Evolutionary conservation across 345 rosid genomes (phyloP), one percentile per base, ranked within the genome.

Genomic region (Linum lewisii): DNA sequence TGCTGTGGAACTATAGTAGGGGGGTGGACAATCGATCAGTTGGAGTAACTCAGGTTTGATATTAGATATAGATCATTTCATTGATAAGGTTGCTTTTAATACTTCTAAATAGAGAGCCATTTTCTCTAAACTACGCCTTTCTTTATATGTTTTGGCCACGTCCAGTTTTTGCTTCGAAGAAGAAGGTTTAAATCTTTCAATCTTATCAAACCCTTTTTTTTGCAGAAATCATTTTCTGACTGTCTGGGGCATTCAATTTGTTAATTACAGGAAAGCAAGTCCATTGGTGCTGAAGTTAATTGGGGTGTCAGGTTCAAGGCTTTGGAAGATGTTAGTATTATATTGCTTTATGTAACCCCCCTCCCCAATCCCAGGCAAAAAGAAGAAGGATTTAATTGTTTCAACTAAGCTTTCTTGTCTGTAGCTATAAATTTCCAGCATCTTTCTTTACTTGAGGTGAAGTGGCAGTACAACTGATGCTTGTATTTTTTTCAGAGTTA

Each of bases 241-340:
- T 20, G 5, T 25, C 18, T 21, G 32, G 26, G 51, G 20, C 9
- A 14, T 20, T n/a, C 60, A 1, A 45, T 65, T 51, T 61, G 42
- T 55, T 63, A 59, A 75, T 54, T 79, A 71, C 82, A 90, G 96
- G 96, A 86, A 77, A 80, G 81, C 70, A 92, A 92, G 81, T 86
- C 95, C 59, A 70, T 92, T 69, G 96, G 95, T 13, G 98, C 96
- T 63, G 96, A 92, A 74, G 96, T 88, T 57, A 92, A 88, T 59
- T 92, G 95, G 98, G 98, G 98, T 26, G 93, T 92, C 63, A 77
- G 96, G 73, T 92, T 88, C 66, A 86, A 69, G 73, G 79, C 83
- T 74, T 78, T 69, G 66, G 81, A 86, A 69, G 84, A 92, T 74
- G 97, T 90, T 3, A 57, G 91, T 78, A 63, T 65, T 69, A n/a